Conservation (phyloP, 2,329 filamentous ascomycete species). For the Trichoderma endophyticum region DNA sequence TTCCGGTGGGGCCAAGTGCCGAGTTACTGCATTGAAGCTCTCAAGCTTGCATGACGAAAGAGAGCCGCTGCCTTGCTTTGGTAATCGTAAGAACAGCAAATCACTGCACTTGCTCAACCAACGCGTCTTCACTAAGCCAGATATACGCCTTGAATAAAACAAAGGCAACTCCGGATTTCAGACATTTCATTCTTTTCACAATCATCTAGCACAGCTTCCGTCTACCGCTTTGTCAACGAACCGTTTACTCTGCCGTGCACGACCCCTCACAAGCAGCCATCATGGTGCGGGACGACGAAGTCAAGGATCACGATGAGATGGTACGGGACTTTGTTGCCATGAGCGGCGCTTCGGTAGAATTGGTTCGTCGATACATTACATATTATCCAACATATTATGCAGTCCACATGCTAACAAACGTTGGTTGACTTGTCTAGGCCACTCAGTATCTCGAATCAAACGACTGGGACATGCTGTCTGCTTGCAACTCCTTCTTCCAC, state of each 20-base stretch:
- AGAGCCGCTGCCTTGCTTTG: constrained; percentile 21
- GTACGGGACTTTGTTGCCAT: constrained; percentile 30
- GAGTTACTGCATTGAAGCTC: neutral
- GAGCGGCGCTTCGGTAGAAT: constrained; percentile 28
- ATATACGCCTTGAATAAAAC: neutral
- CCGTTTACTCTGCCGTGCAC: neutral
- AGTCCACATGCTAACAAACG: neutral
- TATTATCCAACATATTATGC: neutral
- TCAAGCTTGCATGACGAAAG: constrained; percentile 22
- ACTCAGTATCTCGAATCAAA: constrained; percentile 62
- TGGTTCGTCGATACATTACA: constrained; percentile 23
- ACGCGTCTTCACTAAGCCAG: neutral
- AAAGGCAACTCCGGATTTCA: neutral
- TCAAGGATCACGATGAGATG: constrained; percentile 25
- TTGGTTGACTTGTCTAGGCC: constrained; percentile 49
- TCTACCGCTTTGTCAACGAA: neutral
- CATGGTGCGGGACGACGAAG: constrained; percentile 30
- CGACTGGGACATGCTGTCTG: constrained; percentile 63
- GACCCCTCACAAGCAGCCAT: constrained; percentile 18
- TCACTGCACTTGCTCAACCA: neutral
- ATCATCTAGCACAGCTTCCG: neutral
- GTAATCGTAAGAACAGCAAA: constrained; percentile 2
- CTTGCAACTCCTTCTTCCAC: constrained; percentile 60
- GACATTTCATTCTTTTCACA: neutral
- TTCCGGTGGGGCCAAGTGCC: constrained; percentile 29